Conservation (phyloP, 179 eudicot species). For the Actinidia polygama region DNA sequence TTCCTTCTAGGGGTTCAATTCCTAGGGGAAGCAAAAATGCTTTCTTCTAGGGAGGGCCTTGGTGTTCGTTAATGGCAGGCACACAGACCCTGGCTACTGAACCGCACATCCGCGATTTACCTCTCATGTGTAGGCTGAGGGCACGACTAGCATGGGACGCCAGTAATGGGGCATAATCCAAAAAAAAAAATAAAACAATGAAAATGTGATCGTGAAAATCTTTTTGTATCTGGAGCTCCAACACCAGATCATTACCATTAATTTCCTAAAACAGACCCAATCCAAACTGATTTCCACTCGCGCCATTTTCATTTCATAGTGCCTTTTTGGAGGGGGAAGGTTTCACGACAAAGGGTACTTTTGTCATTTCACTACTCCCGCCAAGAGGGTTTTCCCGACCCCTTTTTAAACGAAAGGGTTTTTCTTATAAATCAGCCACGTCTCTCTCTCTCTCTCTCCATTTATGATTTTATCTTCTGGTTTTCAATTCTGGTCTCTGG, state of each 20-base stretch:
- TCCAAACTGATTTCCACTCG: not conserved
- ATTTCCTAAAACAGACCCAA: not conserved
- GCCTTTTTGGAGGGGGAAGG: conserved; percentile 34
- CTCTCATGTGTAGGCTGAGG: too few relatives aligned
- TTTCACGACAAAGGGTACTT: conserved; percentile 3
- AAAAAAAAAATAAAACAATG: too few relatives aligned
- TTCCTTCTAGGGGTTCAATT: too few relatives aligned
- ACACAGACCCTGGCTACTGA: too few relatives aligned
- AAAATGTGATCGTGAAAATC: too few relatives aligned
- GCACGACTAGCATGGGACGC: too few relatives aligned
- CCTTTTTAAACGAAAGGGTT: conserved; percentile 23
- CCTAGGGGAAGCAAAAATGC: too few relatives aligned
- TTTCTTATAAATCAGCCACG: conserved; percentile 11
- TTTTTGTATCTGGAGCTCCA: not conserved
- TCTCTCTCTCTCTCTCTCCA: conserved; percentile 3
- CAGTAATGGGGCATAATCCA: too few relatives aligned
- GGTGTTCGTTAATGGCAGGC: too few relatives aligned
- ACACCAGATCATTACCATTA: not conserved
- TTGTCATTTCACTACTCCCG: conserved; percentile 29
- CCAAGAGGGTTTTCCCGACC: conserved; percentile 47
- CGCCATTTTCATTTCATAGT: conserved; percentile 23
- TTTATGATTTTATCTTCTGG: not conserved
- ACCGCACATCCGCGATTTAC: too few relatives aligned
- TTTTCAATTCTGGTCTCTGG: conserved; percentile 7
- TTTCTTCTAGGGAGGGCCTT: too few relatives aligned